Evolutionary conservation across 2,329 filamentous ascomycete genomes (phyloP).

Genomic region (Apiospora sp.): DNA sequence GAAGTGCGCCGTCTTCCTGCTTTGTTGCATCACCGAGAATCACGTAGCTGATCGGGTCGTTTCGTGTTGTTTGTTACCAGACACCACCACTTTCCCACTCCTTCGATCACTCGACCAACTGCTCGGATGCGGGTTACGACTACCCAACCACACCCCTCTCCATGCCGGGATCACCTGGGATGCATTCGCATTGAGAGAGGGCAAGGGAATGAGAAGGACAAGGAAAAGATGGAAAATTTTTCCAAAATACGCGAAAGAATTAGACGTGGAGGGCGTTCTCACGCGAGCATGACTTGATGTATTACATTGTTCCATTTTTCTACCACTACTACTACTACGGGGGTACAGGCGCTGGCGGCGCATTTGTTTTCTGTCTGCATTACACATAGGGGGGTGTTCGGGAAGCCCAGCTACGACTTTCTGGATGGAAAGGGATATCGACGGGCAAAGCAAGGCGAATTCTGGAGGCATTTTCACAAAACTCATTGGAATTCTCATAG

Average conservation of each 20-base stretch:
- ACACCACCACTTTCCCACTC: constrained; percentile 80
- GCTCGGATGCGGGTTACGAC: constrained; percentile 68
- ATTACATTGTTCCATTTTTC: neutral
- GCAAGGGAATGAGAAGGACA: neutral
- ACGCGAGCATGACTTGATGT: constrained; percentile 22
- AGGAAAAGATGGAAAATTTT: neutral
- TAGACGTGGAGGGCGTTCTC: constrained; percentile 12
- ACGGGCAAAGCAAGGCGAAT: constrained; percentile 20
- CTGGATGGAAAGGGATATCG: constrained; percentile 16
- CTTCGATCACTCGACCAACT: constrained; percentile 71
- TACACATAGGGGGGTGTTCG: neutral
- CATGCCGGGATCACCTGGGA: constrained; percentile 73
- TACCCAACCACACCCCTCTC: constrained; percentile 76
- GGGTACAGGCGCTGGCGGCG: constrained; percentile 22
- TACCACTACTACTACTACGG: neutral
- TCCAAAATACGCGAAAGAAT: constrained; percentile 7
- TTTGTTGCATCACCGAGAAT: constrained; percentile 48
- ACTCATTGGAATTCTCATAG: constrained; percentile 14
- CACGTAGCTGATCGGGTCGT: constrained; percentile 56
- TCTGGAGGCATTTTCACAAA: constrained; percentile 22
- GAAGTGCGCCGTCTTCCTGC: constrained; percentile 47
- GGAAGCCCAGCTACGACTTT: constrained; percentile 8
- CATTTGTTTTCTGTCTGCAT: constrained; percentile 17
- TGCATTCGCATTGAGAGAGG: constrained; percentile 39
- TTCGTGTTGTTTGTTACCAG: constrained; percentile 53